Evolutionary conservation across 495 filamentous ascomycete species (phyloP).

Genomic region (Cudoniella acicularis): DNA sequence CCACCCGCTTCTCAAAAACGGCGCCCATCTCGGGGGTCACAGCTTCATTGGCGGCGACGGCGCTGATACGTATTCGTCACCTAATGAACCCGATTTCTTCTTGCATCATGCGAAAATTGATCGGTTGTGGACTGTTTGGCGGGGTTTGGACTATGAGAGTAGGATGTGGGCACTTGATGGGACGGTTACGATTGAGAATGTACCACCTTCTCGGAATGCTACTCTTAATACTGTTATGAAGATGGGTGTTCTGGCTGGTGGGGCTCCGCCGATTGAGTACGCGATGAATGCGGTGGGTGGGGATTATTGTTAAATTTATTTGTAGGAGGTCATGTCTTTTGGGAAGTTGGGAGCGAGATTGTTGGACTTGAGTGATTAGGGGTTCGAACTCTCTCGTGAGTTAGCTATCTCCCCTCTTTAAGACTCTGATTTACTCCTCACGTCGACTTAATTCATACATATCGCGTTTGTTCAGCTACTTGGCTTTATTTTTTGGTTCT

Average conservation of each 20-base stretch:
- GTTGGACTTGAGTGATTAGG: no score
- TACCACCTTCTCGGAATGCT: constrained; percentile 32
- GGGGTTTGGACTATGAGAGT: constrained; percentile 47
- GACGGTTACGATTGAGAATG: constrained; percentile 52
- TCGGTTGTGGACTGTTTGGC: constrained; percentile 67
- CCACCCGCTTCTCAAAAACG: not conserved
- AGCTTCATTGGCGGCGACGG: constrained; percentile 54
- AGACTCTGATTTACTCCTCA: no score
- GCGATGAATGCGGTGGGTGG: not conserved
- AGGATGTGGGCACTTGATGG: constrained; percentile 43
- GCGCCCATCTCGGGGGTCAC: not conserved
- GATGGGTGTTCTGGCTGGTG: not conserved
- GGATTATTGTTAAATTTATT: constrained; percentile 11
- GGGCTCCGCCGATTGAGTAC: not conserved
- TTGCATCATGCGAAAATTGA: constrained; percentile 69
- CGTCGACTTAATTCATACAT: no score
- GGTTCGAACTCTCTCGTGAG: no score
- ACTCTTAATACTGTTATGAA: constrained; percentile 7
- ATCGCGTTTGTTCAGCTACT: no score
- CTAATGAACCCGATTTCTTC: constrained; percentile 64
- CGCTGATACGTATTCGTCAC: constrained; percentile 49
- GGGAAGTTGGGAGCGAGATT: no score
- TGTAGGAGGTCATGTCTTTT: no score
- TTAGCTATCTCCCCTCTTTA: no score
- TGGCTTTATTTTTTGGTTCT: no score